Percentiles rank a stretch among this genome's conserved stretches.
Conservation (phyloP, 1,284 basidiomycete genomes). For the Fistulinella cinereoalba region DNA sequence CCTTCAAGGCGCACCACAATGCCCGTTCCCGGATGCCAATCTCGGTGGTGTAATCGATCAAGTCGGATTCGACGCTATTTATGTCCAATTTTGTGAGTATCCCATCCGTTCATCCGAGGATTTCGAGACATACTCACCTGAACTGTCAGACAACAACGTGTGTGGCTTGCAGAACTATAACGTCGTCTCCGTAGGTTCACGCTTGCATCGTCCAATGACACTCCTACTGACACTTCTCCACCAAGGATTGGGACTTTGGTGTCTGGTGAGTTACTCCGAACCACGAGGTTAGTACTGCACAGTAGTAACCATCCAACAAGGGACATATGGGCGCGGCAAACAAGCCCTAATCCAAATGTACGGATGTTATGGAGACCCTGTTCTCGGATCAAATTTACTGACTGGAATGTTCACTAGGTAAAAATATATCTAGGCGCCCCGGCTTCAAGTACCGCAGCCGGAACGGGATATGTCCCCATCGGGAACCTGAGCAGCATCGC, state of each 20-base stretch:
- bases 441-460: conserved; percentile 47
- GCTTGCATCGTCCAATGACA: not conserved
- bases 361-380: not conserved
- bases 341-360: conserved; percentile 54
- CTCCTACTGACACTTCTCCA: not conserved
- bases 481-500: conserved; percentile 50
- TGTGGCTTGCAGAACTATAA: conserved; percentile 48
- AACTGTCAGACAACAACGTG: conserved; percentile 50
- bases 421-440: conserved; percentile 66
- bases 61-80: conserved; percentile 60
- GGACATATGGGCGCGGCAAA: conserved; percentile 64
- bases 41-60: conserved; percentile 52
- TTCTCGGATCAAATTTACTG: conserved; percentile 1
- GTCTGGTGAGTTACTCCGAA: conserved; percentile 43
- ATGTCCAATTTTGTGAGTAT: conserved; percentile 55
- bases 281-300: not conserved
- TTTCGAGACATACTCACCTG: too few species aligned
- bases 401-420: conserved; percentile 16
- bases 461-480: conserved; percentile 50
- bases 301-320: conserved; percentile 28
- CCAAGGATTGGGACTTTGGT: conserved; percentile 52
- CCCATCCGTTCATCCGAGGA: not conserved
- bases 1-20: conserved; percentile 50
- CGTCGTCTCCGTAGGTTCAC: conserved; percentile 39
- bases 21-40: conserved; percentile 61